These are phyloP conservation scores for Excoecaria cochinchinensis DNA, from an alignment of 345 rosid species.

Conservation along the genomic window DNA sequence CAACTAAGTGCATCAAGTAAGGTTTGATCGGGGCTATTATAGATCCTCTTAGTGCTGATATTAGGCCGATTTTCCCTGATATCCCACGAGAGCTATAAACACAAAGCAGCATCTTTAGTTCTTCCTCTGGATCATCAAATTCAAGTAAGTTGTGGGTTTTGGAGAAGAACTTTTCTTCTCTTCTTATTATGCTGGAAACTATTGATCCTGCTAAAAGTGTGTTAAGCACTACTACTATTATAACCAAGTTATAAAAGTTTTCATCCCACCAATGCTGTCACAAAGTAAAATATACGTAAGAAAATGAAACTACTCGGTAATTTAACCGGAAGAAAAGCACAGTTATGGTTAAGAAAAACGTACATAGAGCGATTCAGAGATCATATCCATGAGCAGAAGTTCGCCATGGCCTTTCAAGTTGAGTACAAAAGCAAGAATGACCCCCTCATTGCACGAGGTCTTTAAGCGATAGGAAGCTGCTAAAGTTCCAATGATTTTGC, in stretches of 20 bases:
- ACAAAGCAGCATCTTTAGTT: constrained; percentile 64
- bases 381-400: constrained; percentile 35
- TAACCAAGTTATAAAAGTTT: constrained; percentile 43
- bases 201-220: constrained; percentile 55
- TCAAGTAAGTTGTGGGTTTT: constrained; percentile 47
- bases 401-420: constrained; percentile 70
- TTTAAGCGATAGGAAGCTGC: constrained; percentile 49
- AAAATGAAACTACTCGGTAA: neutral
- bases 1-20: constrained; percentile 70
- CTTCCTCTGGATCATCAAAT: constrained; percentile 43
- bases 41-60: constrained; percentile 55
- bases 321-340: neutral
- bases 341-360: neutral
- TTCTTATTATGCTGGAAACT: constrained; percentile 42
- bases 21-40: constrained; percentile 43
- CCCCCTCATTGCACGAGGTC: constrained; percentile 51
- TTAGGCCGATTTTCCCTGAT: constrained; percentile 48
- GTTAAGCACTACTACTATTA: constrained; percentile 53
- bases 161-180: constrained; percentile 38
- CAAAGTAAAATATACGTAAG: neutral
- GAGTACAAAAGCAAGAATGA: constrained; percentile 53
- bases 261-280: constrained; percentile 45
- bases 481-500: constrained; percentile 59
- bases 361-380: constrained; percentile 14
- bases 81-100: constrained; percentile 73